Evolutionary conservation across 179 eudicot species (phyloP), one percentile per base, ranked within the genome.

Genomic region (Patellifolia procumbens): DNA sequence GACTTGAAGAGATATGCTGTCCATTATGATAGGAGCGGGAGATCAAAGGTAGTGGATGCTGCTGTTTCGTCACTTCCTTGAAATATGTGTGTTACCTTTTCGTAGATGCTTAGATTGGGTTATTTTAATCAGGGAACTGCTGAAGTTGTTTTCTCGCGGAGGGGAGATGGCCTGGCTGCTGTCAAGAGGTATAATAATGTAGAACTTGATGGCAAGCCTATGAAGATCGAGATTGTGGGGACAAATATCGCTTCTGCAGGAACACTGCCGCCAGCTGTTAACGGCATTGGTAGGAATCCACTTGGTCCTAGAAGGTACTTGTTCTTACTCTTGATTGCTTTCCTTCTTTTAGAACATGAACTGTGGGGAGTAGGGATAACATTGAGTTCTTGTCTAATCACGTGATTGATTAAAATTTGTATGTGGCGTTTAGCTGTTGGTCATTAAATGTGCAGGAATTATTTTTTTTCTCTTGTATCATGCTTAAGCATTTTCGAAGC

Each of bases 21-120:
- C 67, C 92, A 92, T 76, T 92, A 90, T 71, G 97, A 92, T 76
- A 87, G 86, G 78, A 92, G 92, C 45, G 95, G 95, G 32, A 85
- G 97, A 79, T 90, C 92, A 72, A 92, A 90, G 92, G 97, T 90
- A 89, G 49, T 63, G 17, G 26, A 15, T 13, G 12, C 28, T 32
- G 17, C 34, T 77, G 56, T 32, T 37, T 45, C 32, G 10, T 19
- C 53, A 59, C 55, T 0, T 43, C 19, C 24, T 2, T 28, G 48
- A 10, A 58, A 12, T 66, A 15, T 35, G 59, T 35, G 35, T 2
- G n/a, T 28, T 42, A 24, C 7, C 26, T 56, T 17, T 74, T 24
- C 17, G 45, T 13, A 31, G 19, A 17, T 32, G 61, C 73, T 61
- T 53, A 58, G 43, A 77, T 39, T 72, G 64, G 29, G 24, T 55